A percentile compares a stretch with the other conserved stretches of the same genome.
These are phyloP conservation scores for Cladosporium sp. DNA, from an alignment of 2,329 filamentous ascomycete species.

Conservation along the genomic window DNA sequence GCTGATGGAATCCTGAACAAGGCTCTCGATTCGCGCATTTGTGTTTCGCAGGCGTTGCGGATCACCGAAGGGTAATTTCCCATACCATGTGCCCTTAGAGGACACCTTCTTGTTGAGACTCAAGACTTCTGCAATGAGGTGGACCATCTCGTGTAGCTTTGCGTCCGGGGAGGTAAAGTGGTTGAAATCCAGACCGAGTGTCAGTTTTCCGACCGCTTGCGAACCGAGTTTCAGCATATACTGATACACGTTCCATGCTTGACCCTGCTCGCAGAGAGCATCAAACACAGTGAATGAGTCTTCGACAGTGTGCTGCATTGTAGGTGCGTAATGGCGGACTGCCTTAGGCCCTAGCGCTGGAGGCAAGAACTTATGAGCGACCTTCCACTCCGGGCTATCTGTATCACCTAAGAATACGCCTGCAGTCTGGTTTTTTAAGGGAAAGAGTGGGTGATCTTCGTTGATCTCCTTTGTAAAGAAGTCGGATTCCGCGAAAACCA, in stretches of 20 bases:
- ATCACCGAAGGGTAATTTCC: conserved; percentile 54
- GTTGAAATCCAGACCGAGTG: conserved; percentile 41
- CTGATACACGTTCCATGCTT: conserved; percentile 46
- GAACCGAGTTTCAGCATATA: conserved; percentile 48
- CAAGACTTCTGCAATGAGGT: conserved; percentile 47
- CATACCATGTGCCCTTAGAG: conserved; percentile 53
- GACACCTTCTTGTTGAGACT: conserved; percentile 57
- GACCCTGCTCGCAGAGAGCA: conserved; percentile 42
- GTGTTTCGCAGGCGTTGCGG: conserved; percentile 40
- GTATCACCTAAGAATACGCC: conserved; percentile 42
- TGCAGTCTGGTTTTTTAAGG: conserved; percentile 30
- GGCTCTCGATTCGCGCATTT: conserved; percentile 9
- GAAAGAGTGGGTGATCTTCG: conserved; percentile 28
- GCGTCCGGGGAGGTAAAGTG: conserved; percentile 43
- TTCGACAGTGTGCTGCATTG: conserved; percentile 53
- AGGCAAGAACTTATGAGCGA: conserved; percentile 58
- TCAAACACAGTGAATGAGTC: conserved; percentile 46
- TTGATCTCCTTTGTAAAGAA: conserved; percentile 41
- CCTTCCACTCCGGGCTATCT: conserved; percentile 45
- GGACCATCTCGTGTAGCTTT: conserved; percentile 49
- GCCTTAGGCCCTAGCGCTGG: conserved; percentile 56
- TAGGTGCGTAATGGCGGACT: conserved; percentile 56
- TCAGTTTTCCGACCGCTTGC: conserved; percentile 41
- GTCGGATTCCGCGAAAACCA: conserved; percentile 31
- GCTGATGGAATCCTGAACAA: conserved; percentile 37